These are phyloP conservation scores for Cadophora gregata DNA, from an alignment of 2,329 filamentous ascomycete species.

Conservation along the genomic window DNA sequence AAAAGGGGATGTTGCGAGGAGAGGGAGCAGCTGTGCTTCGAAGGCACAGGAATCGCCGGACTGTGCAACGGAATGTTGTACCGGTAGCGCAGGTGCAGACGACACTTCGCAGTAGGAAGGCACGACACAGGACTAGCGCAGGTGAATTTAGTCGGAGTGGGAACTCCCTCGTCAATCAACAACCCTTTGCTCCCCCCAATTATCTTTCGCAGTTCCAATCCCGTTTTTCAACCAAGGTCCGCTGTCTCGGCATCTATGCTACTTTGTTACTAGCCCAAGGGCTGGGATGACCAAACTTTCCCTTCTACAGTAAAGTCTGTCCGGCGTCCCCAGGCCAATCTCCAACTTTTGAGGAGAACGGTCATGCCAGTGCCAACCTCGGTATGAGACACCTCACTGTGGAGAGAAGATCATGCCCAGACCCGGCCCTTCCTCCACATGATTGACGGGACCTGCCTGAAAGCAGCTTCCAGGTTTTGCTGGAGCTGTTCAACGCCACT, in stretches of 20 bases:
- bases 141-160: too few species aligned
- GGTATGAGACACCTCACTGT: neutral
- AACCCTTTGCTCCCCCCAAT: too few species aligned
- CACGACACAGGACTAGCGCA: too few species aligned
- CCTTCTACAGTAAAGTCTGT: neutral
- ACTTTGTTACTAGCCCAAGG: neutral
- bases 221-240: neutral
- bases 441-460: neutral
- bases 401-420: conserved; percentile 7
- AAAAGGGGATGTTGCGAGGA: neutral
- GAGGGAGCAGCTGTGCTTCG: neutral
- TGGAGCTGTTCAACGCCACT: neutral
- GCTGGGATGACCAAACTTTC: neutral
- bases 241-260: conserved; percentile 5
- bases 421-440: neutral
- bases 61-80: neutral
- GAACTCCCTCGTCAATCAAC: too few species aligned
- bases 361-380: neutral
- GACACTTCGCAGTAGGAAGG: too few species aligned
- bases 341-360: conserved; percentile 11
- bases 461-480: neutral
- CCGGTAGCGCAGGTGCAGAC: conserved; percentile 8
- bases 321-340: neutral
- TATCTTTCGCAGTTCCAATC: too few species aligned
- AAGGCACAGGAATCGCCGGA: neutral